phyloP scores from a whole-genome alignment of 2,329 filamentous ascomycete genomes.

The Trichoderma aggressivum region DNA sequence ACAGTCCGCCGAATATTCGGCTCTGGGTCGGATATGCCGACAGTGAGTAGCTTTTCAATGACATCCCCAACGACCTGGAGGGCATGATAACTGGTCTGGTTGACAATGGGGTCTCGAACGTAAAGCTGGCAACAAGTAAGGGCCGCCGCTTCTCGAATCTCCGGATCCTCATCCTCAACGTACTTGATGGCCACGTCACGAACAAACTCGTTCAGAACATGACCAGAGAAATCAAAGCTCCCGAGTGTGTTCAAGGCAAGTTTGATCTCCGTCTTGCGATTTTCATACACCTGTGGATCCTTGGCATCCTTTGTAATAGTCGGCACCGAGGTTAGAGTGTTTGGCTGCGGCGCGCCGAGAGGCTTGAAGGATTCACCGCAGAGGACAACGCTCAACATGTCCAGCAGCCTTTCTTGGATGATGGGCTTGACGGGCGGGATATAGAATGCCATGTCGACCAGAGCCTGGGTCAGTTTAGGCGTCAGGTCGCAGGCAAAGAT shows the following conservation, averaged over 20 bases:
- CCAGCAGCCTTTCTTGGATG: constrained; percentile 89
- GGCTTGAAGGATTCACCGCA: constrained; percentile 91
- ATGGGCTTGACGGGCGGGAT: constrained; percentile 90
- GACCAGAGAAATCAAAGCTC: constrained; percentile 93
- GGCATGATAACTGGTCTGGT: constrained; percentile 94
- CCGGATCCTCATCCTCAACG: constrained; percentile 90
- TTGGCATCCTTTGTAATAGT: constrained; percentile 85
- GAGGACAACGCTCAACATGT: constrained; percentile 91
- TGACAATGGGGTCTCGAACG: constrained; percentile 93
- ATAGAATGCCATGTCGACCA: constrained; percentile 98
- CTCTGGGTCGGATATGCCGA: constrained; percentile 89
- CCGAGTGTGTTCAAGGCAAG: constrained; percentile 90
- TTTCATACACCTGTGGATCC: constrained; percentile 76
- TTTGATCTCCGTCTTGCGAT: constrained; percentile 81
- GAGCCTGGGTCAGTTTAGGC: constrained; percentile 86
- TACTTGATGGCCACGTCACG: constrained; percentile 97
- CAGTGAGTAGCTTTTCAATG: constrained; percentile 92
- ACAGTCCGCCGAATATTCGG: constrained; percentile 86
- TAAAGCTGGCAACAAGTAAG: constrained; percentile 98
- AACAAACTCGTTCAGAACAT: constrained; percentile 97
- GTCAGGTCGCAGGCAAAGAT: constrained; percentile 97
- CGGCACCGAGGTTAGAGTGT: constrained; percentile 75
- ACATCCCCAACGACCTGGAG: constrained; percentile 97
- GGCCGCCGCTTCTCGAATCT: constrained; percentile 90
- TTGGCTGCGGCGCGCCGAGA: constrained; percentile 80